Percentiles rank a stretch among this genome's conserved stretches.
These are phyloP conservation scores for Heracleum sosnowskyi DNA, from an alignment of 129 eudicot species.

Conservation along the genomic window DNA sequence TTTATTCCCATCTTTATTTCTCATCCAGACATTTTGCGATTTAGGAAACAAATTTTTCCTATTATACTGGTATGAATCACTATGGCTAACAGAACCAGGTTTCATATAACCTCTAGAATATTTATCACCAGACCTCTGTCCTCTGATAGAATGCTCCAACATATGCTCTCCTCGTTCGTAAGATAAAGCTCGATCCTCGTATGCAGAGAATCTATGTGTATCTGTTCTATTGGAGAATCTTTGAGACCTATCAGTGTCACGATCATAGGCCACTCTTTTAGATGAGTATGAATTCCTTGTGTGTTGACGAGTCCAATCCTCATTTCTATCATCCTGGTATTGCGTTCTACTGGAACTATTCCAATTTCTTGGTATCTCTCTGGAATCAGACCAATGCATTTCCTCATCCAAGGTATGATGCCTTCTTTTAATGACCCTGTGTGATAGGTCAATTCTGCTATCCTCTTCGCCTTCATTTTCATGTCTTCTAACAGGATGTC, in stretches of 20 bases:
- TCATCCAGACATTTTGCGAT: constrained; percentile 31
- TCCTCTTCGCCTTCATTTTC: constrained; percentile 20
- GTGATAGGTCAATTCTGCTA: constrained; percentile 19
- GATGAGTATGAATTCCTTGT: constrained; percentile 17
- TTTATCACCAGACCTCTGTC: constrained; percentile 26
- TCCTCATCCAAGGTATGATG: constrained; percentile 31
- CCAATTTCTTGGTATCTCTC: constrained; percentile 25
- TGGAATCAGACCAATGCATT: constrained; percentile 22
- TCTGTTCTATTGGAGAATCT: constrained; percentile 17
- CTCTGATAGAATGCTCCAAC: constrained; percentile 22
- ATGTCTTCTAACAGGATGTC: constrained; percentile 19
- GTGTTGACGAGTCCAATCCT: constrained; percentile 31
- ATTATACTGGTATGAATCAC: constrained; percentile 19
- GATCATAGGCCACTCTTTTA: constrained; percentile 19
- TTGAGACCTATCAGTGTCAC: constrained; percentile 15
- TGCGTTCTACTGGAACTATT: constrained; percentile 25
- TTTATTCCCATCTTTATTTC: constrained; percentile 30
- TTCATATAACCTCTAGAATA: constrained; percentile 27
- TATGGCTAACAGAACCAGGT: constrained; percentile 22
- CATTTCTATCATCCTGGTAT: constrained; percentile 17
- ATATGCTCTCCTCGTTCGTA: constrained; percentile 29
- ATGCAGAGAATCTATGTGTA: constrained; percentile 1
- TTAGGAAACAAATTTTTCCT: constrained; percentile 26
- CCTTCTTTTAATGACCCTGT: constrained; percentile 38
- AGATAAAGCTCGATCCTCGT: constrained; percentile 24